Evolutionary conservation across 139 green algal species (phyloP).

Genomic region (Micromonas pusilla): DNA sequence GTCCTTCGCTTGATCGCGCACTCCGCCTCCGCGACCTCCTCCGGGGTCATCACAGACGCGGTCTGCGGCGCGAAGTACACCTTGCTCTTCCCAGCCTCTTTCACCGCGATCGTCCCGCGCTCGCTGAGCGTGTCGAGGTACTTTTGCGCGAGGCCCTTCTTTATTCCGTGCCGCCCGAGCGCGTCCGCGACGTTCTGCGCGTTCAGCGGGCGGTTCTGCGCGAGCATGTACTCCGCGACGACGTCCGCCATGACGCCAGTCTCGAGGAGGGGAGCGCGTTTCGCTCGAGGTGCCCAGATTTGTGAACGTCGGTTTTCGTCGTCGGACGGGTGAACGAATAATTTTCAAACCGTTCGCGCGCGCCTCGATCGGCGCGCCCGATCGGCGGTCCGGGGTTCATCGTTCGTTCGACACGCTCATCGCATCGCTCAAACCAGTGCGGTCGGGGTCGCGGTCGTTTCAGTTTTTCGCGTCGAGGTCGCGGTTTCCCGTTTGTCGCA

Average conservation of each 20-base stretch:
- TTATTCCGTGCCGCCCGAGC: slow-evolving; percentile 38
- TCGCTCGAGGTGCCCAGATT: too few species aligned
- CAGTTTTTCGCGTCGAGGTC: too few species aligned
- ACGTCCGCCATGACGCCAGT: not conserved
- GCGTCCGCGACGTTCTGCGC: slow-evolving; percentile 44
- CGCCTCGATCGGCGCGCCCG: too few species aligned
- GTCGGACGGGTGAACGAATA: too few species aligned
- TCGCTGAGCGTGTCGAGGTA: slow-evolving; percentile 34
- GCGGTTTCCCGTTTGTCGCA: too few species aligned
- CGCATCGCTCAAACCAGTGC: too few species aligned
- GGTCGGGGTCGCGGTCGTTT: too few species aligned
- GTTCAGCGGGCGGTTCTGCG: slow-evolving; percentile 49
- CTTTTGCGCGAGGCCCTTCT: slow-evolving; percentile 44
- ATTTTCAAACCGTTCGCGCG: too few species aligned
- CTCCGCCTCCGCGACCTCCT: not conserved
- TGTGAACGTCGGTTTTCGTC: too few species aligned
- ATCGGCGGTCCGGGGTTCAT: too few species aligned
- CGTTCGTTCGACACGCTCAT: too few species aligned
- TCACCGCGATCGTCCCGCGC: slow-evolving; percentile 25
- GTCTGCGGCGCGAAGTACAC: not conserved
- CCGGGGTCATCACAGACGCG: not conserved
- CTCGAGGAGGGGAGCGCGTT: too few species aligned
- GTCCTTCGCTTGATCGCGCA: not conserved
- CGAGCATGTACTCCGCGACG: not conserved
- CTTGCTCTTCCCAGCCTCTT: slow-evolving; percentile 21